Base-by-base conservation (phyloP, 768 basidiomycete genomes). In the Mycena pura region DNA sequence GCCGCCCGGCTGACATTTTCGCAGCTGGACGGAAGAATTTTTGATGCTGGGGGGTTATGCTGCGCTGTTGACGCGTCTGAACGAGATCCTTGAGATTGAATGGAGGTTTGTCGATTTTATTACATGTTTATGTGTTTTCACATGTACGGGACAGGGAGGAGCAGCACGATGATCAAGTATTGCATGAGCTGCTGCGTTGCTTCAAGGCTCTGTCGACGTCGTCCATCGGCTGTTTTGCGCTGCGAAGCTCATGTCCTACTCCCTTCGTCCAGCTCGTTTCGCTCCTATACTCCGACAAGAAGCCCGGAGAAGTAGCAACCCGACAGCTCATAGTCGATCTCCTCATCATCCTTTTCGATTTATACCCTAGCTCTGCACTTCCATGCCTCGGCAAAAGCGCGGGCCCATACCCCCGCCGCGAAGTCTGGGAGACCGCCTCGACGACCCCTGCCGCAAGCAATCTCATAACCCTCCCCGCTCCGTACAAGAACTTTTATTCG, bases 201-300 rank as follows among this genome's bases (percentile, higher is more conserved):
- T 87, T 99, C 75, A 97, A 97, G 75, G 97, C 92, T 0, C 82
- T 99, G 3, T 89, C 93, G 0, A 96, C 96, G 0, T 95, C 93
- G 8, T 83, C 90, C 45, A 89, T 92, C 32, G 96, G 96, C 14
- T 95, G 92, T 70, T 87, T 88, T 51, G 95, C 97, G 5, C 84
- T 99, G 11, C 89, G 95, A n/a, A 89, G 87, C 68, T 90, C 89
- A 28, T 91, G 91, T 58, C 95, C 96, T 1, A 87, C 90, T 0
- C 97, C 96, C 1, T 98, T 94, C 72, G 80, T 83, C 5, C 91
- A 96, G 63, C 81, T 99, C 27, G 82, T 96, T 17, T 78, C 87
- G 9, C 83, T 99, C 15, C 81, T 99, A 2, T 99, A 93, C 74
- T 96, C 95, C 4, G 96, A 99, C 80, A 99, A 99, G 80, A 97